Evolutionary conservation across 2,329 filamentous ascomycete species (phyloP), one percentile per base, ranked within the genome.

Genomic region (Graphilbum sp.): DNA sequence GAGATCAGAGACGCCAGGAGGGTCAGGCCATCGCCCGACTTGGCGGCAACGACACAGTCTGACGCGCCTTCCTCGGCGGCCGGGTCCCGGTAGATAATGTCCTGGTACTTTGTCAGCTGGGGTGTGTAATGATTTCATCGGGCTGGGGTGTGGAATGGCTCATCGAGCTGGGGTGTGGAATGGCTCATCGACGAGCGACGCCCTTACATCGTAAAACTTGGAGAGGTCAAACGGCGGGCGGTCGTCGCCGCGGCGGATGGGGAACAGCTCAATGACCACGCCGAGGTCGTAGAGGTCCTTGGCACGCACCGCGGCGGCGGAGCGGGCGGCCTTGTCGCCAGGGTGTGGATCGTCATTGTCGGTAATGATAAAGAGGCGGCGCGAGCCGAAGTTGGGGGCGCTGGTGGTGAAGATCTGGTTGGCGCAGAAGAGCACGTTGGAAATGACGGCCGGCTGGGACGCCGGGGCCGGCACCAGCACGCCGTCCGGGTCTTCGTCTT

Each of bases 341-440:
- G 64, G 61, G 53, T 92, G 83, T 4, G 90, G 90, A 46, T 86
- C 70, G 54, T 96, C 90, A 46, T 93, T 84, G 55, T 96, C 86
- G 0, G 90, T 96, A 40, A 98, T 84, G 45, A 98, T 75, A 58
- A 98, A 98, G n/a, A 98, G 61, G 25, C 90, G 74, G 43, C 88
- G 69, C 6, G 88, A 96, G 4, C 84, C 79, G 55, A 96, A 96
- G 52, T 95, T 96, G 16, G 90, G 77, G 0, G 90, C 87, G 54
- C 82, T 93, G 3, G 84, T 94, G 1, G 87, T 94, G 54, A 98
- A 95, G 37, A 96, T 82, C 52, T 95, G 86, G 47, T 96, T 96
- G 29, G 86, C 88, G 49, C 87, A 93, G 53, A 95, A 95, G 2
- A 98, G 66, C 3, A 98, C 69, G 49, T 87, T 93, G 10, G 83